Evolutionary conservation across 345 rosid species (phyloP), one percentile per base, ranked within the genome.

Genomic region (Camelina sativa): DNA sequence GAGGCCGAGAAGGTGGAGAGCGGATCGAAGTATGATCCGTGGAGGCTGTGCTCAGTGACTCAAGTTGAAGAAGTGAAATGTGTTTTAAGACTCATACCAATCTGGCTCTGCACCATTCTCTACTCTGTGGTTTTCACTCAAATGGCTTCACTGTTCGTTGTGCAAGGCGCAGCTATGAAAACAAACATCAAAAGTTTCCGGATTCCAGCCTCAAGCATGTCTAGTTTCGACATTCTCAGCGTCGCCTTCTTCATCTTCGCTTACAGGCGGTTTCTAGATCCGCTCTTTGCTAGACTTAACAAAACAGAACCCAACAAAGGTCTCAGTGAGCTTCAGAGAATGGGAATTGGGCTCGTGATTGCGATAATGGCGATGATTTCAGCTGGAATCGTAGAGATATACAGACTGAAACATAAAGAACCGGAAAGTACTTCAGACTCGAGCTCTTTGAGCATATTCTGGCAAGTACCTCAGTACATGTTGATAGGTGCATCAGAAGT

Each of bases 41-140:
- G 99, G 99, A 80, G 73, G 30, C 87, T 95, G 2, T 90, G 98
- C 84, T 85, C 97, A 0, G 78, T 90, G 62, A 86, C 96, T 15
- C 99, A 92, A 79, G 97, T 95, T 2, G 99, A 95, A 83, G 99
- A 95, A 86, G 98, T 92, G 52, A 95, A 95, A 78, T 90, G 98
- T 87, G 79, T 95, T 58, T 59, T 95, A 35, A 87, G 96, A 72
- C 85, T 92, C 56, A 82, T 95, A 50, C 98, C 98, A 16, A 89
- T 95, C 15, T 95, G 99, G 99, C 96, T 92, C 58, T 95, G 99
- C 85, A 92, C 99, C 47, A 92, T 95, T 20, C 80, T 92, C 25
- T 95, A 89, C 87, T 95, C 99, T 0, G 99, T 95, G 1, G 94
- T 92, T 48, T 95, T 92, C 85, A 92, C 99, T 35, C 98, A 95